phyloP scores from a whole-genome alignment of 2,329 filamentous ascomycete species.

The Chaetoscypha palmicola region DNA sequence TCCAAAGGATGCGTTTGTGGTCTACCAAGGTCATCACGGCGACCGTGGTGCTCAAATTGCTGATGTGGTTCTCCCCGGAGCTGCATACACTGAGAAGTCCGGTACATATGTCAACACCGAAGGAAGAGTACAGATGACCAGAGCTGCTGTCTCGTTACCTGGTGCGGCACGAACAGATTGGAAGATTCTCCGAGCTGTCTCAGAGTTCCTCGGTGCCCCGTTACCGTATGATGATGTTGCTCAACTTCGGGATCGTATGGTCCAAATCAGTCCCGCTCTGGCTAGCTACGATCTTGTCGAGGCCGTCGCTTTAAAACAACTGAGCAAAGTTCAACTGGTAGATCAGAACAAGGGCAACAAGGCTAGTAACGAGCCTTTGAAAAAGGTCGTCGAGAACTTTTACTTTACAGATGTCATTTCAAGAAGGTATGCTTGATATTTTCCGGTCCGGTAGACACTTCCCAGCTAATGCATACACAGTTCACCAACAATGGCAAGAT shows the following conservation, averaged over 20 bases:
- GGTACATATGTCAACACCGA: constrained; percentile 98
- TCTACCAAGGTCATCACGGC: constrained; percentile 98
- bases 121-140: constrained; percentile 88
- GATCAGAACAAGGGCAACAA: constrained; percentile 91
- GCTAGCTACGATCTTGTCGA: constrained; percentile 88
- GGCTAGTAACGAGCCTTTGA: constrained; percentile 64
- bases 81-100: constrained; percentile 94
- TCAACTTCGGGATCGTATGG: constrained; percentile 84
- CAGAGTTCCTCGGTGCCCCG: constrained; percentile 81
- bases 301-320: constrained; percentile 60
- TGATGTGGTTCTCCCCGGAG: constrained; percentile 87
- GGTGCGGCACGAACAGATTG: constrained; percentile 92
- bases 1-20: constrained; percentile 89
- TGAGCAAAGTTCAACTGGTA: constrained; percentile 91
- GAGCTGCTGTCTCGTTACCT: constrained; percentile 79
- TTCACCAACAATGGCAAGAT: constrained; percentile 97
- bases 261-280: constrained; percentile 85
- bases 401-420: constrained; percentile 98
- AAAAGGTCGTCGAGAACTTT: constrained; percentile 88
- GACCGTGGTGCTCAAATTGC: constrained; percentile 89
- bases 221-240: constrained; percentile 93
- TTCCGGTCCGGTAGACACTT: neutral
- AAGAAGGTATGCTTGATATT: constrained; percentile 62
- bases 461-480: constrained; percentile 37
- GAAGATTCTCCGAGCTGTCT: constrained; percentile 94